Base-by-base conservation (phyloP, 2,329 filamentous ascomycete genomes). In the Leptographium lundbergii region DNA sequence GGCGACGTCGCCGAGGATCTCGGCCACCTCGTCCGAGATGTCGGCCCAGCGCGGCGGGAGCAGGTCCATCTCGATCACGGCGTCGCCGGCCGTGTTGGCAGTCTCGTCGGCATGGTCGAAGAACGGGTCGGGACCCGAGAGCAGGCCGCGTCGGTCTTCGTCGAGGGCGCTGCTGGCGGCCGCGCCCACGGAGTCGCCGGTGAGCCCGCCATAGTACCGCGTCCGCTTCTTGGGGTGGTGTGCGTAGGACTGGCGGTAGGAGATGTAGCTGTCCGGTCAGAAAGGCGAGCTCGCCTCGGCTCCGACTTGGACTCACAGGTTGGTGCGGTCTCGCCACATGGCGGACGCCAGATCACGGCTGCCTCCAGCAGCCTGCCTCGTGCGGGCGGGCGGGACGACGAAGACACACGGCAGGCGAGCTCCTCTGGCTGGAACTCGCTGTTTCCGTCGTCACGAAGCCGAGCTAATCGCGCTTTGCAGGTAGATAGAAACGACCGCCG, bases 281-380 rank as follows among this genome's bases (percentile, higher is more conserved):
- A 42, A 5, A 42, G 6, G n/a, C n/a, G n/a, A n/a, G n/a, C n/a
- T n/a, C n/a, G n/a, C n/a, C n/a, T n/a, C n/a, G 14, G 11, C 39
- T 42, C 19, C 9, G 5, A 19, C 39, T 19, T 42, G 19, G 17
- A 57, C 82, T 67, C 84, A 96, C 91, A 99, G 88, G 72, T 97
- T 99, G 67, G 94, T 99, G 75, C 94, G 88, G 81, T 99, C 94
- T 79, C 94, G 90, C 91, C 91, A 99, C 90, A 96, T 95, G 77
- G 81, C 86, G 84, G 80, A 80, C 77, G 76, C 75, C 69, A 64
- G 62, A 61, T 62, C 57, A 58, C 62, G 56, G 51, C 19, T 29
- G 17, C 29, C 50, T 53, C 51, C 51, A 29, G 29, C 51, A 29
- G 51, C 51, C 29, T 22, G 51, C 29, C 24, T 25, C 34, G 51